A percentile compares a stretch with the other conserved stretches of the same genome.
Conservation (phyloP, 164 flowering plant species). For the Pachysandra terminalis region DNA sequence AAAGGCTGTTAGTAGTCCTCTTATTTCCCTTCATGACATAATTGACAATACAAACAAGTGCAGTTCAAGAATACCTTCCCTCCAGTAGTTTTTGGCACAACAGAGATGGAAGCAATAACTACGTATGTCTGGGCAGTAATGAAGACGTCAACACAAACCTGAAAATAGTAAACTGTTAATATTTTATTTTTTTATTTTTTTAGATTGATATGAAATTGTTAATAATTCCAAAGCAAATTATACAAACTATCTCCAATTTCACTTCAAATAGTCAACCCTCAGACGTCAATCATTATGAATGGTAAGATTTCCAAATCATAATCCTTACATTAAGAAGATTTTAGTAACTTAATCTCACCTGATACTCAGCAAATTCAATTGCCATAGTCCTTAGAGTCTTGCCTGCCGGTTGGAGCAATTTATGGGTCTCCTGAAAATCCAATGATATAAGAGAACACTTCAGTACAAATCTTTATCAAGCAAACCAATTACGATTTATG, state of each 20-base stretch:
- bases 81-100: slow-evolving; percentile 92
- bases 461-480: too few relatives aligned
- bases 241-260: not conserved
- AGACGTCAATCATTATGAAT: too few relatives aligned
- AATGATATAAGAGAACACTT: not conserved
- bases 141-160: slow-evolving; percentile 96
- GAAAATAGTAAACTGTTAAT: too few relatives aligned
- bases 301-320: too few relatives aligned
- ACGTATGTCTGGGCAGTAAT: slow-evolving; percentile 80
- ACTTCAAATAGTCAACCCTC: too few relatives aligned
- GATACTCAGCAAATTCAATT: slow-evolving; percentile 94
- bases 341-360: slow-evolving; percentile 71
- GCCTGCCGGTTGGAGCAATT: slow-evolving; percentile 91
- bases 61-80: slow-evolving; percentile 69
- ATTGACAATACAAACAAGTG: not conserved
- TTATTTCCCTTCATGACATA: slow-evolving; percentile 2
- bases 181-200: too few relatives aligned
- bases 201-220: not conserved
- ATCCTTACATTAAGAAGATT: too few relatives aligned
- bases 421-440: slow-evolving; percentile 73
- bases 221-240: not conserved
- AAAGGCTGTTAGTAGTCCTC: too few relatives aligned
- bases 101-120: slow-evolving; percentile 91
- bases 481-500: too few relatives aligned
- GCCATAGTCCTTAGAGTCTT: slow-evolving; percentile 91